Evolutionary conservation across 2,329 filamentous ascomycete species (phyloP), one percentile per base, ranked within the genome.

Genomic region (Raffaelea arxii): DNA sequence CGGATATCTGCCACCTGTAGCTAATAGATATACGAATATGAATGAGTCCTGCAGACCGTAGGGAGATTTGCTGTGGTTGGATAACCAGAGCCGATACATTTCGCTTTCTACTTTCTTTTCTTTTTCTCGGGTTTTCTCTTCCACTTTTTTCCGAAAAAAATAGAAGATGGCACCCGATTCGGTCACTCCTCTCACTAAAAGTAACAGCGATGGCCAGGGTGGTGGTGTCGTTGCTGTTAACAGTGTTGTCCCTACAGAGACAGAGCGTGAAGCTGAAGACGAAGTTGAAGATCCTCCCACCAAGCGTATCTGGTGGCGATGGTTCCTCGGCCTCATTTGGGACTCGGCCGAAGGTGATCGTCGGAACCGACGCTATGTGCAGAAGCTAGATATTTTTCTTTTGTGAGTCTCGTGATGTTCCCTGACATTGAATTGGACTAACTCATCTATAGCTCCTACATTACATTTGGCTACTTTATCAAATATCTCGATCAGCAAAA

Each of bases 391-490:
- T 25, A 16, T 43, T 2, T 52, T 46, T 24, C 18, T 48, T 11
- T 48, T 50, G 45, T 48, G n/a, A 35, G 21, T 14, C 12, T n/a
- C 3, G 4, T 19, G 3, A 6, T n/a, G 25, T 7, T 12, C 21
- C 12, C 5, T 18, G n/a, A 2, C 4, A 18, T 14, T 6, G 16
- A 16, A 6, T 25, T 21, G 5, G 21, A 10, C 44, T 40, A 18
- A 47, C 45, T 1, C 2, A 9, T 30, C 16, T 30, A 10, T 22
- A 50, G 48, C 40, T 46, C 47, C 3, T 50, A 51, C 42, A 51
- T 54, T 58, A 81, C 77, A 55, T 55, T 81, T 36, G 71, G 68
- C 52, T 77, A 75, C 55, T 71, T 77, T 47, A 65, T 71, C 52
- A 75, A 75, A 53, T 75, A 75, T 48, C 70, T 61, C 2, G 59